Base-by-base conservation (phyloP, 495 filamentous ascomycete species). In the Wilcoxina mikolae region DNA sequence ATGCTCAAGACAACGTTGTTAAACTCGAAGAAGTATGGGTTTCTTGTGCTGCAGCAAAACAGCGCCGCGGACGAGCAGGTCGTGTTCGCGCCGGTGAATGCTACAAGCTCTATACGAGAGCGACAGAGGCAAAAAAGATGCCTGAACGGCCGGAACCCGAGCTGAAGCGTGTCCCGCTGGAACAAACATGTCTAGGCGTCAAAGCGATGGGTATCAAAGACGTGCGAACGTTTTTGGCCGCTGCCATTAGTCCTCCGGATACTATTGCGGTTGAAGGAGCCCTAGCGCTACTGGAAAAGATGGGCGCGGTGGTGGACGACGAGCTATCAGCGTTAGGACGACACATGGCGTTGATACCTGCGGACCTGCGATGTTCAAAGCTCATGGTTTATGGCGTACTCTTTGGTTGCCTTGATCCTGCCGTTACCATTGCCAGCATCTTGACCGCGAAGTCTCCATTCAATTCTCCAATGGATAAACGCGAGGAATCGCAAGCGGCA, bases 21-120 rank as follows among this genome's bases (percentile, higher is more conserved):
- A 85, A 85, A 58, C 79, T 98, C 0, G 80, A 86, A 60, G 91
- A 98, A 70, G 85, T 87, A 0, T 98, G 89, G 88, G 91, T 90
- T 15, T 96, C 91, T 11, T 78, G 80, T 18, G 89, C 93, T 2
- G 93, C 93, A 10, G 95, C 88, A 65, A 95, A 95, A 65, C 91
- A 98, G 66, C 82, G 91, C n/a, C 82, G 89, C 20, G 91, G 91
- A 61, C 82, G 91, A 67, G 91, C 91, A 24, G 91, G 91, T 63
- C 79, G 91, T 75, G 91, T 96, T 17, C 78, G 82, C 31, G 85
- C 84, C 12, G 91, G 91, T 35, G 78, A 80, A 55, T 96, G 93
- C 76, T 98, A 93, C 73, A 96, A 95, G 65, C 76, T 98, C 9
- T 98, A 85, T 71, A 96, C 91, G 0, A 76, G 79, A 39, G 83